Evolutionary conservation across 345 rosid genomes (phyloP).

Genomic region (Punica granatum): DNA sequence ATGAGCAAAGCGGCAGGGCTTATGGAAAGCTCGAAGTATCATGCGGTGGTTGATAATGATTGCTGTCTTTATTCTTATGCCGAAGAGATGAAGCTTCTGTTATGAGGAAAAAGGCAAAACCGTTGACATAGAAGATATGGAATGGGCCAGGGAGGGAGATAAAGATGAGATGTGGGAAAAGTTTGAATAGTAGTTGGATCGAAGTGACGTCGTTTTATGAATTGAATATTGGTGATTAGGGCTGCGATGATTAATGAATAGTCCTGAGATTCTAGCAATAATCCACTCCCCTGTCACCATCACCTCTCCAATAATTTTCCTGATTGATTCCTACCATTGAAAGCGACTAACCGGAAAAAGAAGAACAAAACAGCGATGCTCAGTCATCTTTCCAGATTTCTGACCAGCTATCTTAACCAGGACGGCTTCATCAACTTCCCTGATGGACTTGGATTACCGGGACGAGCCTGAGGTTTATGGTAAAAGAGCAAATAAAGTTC

Average conservation of each 20-base stretch:
- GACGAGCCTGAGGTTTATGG: background rate
- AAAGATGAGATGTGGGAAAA: background rate
- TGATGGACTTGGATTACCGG: background rate
- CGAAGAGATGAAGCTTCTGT: background rate
- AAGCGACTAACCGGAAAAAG: too few relatives aligned
- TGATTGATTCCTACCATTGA: too few relatives aligned
- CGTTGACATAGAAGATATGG: background rate
- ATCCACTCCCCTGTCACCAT: too few relatives aligned
- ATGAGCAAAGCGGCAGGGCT: background rate
- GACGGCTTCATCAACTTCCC: background rate
- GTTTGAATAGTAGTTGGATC: background rate
- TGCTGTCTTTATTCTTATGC: background rate
- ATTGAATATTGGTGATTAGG: background rate
- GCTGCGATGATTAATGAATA: background rate
- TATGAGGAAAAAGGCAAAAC: background rate
- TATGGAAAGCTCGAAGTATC: background rate
- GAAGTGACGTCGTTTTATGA: background rate
- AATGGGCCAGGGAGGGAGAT: background rate
- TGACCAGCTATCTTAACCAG: background rate
- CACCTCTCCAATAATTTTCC: too few relatives aligned
- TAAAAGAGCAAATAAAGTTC: background rate
- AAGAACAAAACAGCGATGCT: background rate
- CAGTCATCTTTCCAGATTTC: background rate
- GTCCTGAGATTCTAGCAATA: background rate
- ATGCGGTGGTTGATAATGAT: background rate